A percentile compares a stretch with the other conserved stretches of the same genome.
These are phyloP conservation scores for Alternaria triticina DNA, from an alignment of 2,329 filamentous ascomycete species.

Conservation along the genomic window DNA sequence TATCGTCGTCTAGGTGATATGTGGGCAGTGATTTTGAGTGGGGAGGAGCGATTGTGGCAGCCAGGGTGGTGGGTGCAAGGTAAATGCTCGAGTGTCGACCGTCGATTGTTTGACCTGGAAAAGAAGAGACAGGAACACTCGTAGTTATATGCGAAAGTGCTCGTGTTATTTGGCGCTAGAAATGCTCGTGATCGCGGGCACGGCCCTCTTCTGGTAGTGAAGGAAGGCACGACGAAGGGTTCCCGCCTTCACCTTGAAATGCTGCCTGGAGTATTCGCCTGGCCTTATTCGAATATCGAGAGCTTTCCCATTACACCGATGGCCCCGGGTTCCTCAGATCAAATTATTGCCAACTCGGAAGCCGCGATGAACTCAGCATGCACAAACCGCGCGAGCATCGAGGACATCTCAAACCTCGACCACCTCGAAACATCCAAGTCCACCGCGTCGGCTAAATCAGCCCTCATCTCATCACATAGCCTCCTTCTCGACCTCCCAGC, in stretches of 20 bases:
- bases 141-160: too few species aligned
- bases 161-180: too few species aligned
- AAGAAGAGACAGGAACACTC: too few species aligned
- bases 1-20: neutral
- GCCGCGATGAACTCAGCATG: neutral
- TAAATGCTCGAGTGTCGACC: too few species aligned
- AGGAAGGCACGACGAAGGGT: too few species aligned
- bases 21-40: fast-evolving
- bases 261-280: too few species aligned
- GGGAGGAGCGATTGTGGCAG: neutral
- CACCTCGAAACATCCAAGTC: neutral
- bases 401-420: neutral
- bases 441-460: neutral
- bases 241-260: too few species aligned
- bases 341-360: neutral
- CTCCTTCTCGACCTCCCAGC: neutral
- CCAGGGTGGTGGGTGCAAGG: too few species aligned
- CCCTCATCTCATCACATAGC: neutral
- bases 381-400: neutral
- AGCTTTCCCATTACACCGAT: too few species aligned
- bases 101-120: too few species aligned
- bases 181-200: neutral
- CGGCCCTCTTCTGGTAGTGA: neutral
- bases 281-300: too few species aligned
- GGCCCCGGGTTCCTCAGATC: neutral